Evolutionary conservation across 75 land plant species (phyloP), one percentile per base, ranked within the genome.

Genomic region (Azolla pinnata): DNA sequence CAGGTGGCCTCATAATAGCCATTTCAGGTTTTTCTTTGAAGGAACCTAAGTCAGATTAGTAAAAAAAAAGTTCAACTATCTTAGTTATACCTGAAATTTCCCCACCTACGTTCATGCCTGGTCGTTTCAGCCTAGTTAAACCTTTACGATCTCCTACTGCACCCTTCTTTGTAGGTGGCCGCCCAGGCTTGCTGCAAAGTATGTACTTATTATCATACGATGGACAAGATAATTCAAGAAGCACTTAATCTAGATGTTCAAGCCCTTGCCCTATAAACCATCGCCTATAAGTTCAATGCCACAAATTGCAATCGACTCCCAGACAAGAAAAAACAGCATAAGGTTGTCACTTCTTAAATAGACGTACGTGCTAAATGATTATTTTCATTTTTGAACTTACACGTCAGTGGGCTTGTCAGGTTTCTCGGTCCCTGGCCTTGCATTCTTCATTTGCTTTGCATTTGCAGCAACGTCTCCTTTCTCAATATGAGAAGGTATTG

Each of bases 81-180:
- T 14, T 17, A 18, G 7, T 4, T 59, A 35, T 68, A 81, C 96
- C 91, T 60, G 73, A 56, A 66, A 86, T 45, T 61, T 90, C 90
- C 17, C 72, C 38, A 20, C 63, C 48, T 26, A 49, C 58, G 66
- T 44, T 75, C 29, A 62, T 45, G 12, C 69, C 30, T 17, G 74
- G 33, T 32, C 71, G 76, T 63, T 74, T 68, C 29, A 70, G 80
- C 40, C 88, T 81, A 23, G 73, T 69, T 62, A 75, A 57, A 24
- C 83, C 68, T 63, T 81, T 86, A 12, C 97, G 80, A 57, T 90
- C 97, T n/a, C 66, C 44, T 64, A 77, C 61, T 16, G 12, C 7
- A 38, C 65, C 58, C 47, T 87, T 87, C 69, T 80, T 68, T 18
- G 74, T 72, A 45, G 84, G 79, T 33, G 90, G 81, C 18, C 97